Conservation (phyloP, 2,329 filamentous ascomycete species). For the Orbilia oligospora region DNA sequence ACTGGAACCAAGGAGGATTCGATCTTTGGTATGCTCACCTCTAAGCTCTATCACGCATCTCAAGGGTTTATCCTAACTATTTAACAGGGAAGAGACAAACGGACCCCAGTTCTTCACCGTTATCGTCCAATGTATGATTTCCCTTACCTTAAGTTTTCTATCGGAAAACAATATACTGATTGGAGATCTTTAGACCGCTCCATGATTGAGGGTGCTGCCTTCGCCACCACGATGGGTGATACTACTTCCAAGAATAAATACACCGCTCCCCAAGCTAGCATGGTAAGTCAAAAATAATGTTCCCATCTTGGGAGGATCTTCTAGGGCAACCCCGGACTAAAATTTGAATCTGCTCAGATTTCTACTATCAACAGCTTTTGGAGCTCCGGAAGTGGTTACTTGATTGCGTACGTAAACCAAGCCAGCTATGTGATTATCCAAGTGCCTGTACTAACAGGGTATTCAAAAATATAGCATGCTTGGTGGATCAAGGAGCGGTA, state of each 20-base stretch:
- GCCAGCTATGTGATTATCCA: too few species aligned
- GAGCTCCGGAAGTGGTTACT: constrained; percentile 73
- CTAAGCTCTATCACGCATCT: not conserved
- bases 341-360: not conserved
- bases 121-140: constrained; percentile 71
- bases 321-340: not conserved
- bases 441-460: not conserved
- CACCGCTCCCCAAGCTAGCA: constrained; percentile 76
- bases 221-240: constrained; percentile 78
- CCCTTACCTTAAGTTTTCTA: not conserved
- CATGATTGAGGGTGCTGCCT: constrained; percentile 73
- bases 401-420: constrained; percentile 71
- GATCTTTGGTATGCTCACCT: constrained; percentile 66
- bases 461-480: constrained; percentile 71
- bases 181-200: constrained; percentile 71
- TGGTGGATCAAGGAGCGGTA: constrained; percentile 76
- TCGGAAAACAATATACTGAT: constrained; percentile 1
- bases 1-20: constrained; percentile 68
- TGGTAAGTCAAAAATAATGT: constrained; percentile 68
- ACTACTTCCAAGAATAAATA: constrained; percentile 70
- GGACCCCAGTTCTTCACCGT: constrained; percentile 81
- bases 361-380: constrained; percentile 84
- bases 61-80: not conserved
- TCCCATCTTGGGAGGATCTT: not conserved
- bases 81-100: constrained; percentile 66